Evolutionary conservation across 805 yeast genomes (phyloP).

Genomic region (Pichia eremophila): DNA sequence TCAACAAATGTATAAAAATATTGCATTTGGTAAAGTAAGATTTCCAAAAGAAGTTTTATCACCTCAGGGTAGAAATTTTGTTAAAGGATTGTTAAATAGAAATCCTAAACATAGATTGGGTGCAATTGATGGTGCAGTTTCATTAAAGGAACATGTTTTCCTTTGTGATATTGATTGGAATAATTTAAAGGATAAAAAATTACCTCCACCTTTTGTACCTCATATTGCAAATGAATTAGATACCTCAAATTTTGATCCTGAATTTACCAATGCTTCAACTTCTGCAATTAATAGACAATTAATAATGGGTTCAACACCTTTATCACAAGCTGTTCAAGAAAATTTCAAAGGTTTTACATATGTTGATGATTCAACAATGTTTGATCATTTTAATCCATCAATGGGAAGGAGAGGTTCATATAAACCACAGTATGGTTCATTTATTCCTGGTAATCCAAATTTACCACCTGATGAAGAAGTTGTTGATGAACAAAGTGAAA

Average conservation of each 20-base stretch:
- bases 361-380: conserved; percentile 88
- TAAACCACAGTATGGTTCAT: conserved; percentile 46
- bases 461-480: conserved; percentile 79
- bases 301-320: conserved; percentile 65
- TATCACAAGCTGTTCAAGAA: conserved; percentile 92
- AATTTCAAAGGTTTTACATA: conserved; percentile 95
- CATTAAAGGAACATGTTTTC: conserved; percentile 84
- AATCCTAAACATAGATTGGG: conserved; percentile 95
- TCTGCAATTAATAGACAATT: conserved; percentile 64
- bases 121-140: conserved; percentile 84
- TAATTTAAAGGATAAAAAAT: conserved; percentile 60
- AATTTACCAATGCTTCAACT: conserved; percentile 87
- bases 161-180: conserved; percentile 91
- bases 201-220: conserved; percentile 96
- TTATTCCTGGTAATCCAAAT: conserved; percentile 72
- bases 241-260: conserved; percentile 96
- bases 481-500: conserved; percentile 57
- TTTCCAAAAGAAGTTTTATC: conserved; percentile 94
- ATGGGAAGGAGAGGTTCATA: conserved; percentile 32
- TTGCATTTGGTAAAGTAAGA: conserved; percentile 95
- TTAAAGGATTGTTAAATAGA: conserved; percentile 87
- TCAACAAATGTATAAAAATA: conserved; percentile 97
- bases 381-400: conserved; percentile 54
- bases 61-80: conserved; percentile 89
- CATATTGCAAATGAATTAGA: conserved; percentile 86